Conservation (phyloP, 345 rosid genomes). For the Eutrema heterophyllum region DNA sequence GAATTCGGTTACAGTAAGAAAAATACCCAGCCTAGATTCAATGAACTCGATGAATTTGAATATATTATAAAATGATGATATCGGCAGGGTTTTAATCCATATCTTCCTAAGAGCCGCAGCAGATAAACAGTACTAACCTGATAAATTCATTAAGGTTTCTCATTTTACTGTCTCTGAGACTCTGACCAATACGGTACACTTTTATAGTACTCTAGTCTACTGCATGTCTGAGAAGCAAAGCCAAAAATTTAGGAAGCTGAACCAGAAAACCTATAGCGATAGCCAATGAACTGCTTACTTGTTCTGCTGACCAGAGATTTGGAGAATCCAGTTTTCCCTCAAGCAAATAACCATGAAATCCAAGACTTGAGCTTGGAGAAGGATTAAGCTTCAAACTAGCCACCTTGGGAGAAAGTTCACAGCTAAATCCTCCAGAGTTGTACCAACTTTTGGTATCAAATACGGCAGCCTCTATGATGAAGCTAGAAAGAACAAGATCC, state of each 20-base stretch:
- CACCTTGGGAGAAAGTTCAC: slow-evolving; percentile 56
- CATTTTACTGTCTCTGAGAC: not conserved
- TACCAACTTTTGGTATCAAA: slow-evolving; percentile 72
- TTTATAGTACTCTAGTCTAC: not conserved
- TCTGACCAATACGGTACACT: not conserved
- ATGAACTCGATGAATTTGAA: not conserved
- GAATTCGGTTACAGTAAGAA: not conserved
- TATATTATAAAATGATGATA: not conserved
- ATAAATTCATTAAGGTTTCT: not conserved
- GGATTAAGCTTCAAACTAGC: slow-evolving; percentile 51
- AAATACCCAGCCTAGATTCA: not conserved
- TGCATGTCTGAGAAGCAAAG: slow-evolving; percentile 8
- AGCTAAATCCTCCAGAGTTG: slow-evolving; percentile 33
- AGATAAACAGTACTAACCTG: not conserved
- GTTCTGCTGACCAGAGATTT: slow-evolving; percentile 94
- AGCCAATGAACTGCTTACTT: slow-evolving; percentile 46
- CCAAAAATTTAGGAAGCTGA: slow-evolving; percentile 1
- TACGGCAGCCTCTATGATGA: slow-evolving; percentile 66
- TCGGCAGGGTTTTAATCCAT: not conserved
- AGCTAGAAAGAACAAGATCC: slow-evolving; percentile 50
- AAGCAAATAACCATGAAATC: slow-evolving; percentile 71
- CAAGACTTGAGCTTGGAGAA: slow-evolving; percentile 40
- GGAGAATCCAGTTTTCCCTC: slow-evolving; percentile 72
- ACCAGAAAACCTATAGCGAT: slow-evolving; percentile 4
- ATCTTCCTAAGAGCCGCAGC: not conserved